Conservation (phyloP, 2,329 filamentous ascomycete species). For the Nothophoma quercina region DNA sequence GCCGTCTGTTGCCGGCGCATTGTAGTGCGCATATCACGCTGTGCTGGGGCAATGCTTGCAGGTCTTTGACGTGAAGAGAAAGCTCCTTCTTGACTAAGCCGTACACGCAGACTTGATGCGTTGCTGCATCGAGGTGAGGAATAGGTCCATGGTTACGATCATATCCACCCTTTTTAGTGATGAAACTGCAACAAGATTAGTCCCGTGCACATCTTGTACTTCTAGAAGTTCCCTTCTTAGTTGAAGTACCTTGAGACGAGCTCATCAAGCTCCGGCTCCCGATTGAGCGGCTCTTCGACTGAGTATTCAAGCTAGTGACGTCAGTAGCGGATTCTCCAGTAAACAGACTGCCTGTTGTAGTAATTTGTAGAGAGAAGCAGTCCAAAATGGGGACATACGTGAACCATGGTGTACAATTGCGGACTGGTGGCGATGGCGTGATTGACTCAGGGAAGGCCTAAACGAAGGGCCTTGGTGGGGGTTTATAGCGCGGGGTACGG, state of each 20-base stretch:
- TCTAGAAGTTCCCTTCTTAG: background rate
- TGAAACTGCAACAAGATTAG: slow-evolving; percentile 50
- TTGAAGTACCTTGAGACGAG: slow-evolving; percentile 53
- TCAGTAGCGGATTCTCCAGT: slow-evolving; percentile 12
- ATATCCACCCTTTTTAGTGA: slow-evolving; percentile 59
- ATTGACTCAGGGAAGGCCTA: slow-evolving; percentile 31
- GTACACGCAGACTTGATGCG: slow-evolving; percentile 57
- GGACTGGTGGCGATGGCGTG: slow-evolving; percentile 41
- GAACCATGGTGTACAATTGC: slow-evolving; percentile 32
- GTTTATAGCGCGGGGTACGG: slow-evolving; percentile 20
- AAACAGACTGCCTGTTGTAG: slow-evolving; percentile 29
- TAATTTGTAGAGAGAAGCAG: slow-evolving; percentile 12
- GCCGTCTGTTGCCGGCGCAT: slow-evolving; percentile 67
- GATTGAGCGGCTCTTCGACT: slow-evolving; percentile 57
- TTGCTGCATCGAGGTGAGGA: slow-evolving; percentile 54
- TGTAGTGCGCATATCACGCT: slow-evolving; percentile 65
- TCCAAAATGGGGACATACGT: slow-evolving; percentile 30
- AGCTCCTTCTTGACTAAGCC: slow-evolving; percentile 57
- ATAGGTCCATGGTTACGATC: slow-evolving; percentile 66
- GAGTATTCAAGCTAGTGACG: slow-evolving; percentile 49
- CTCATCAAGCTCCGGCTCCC: slow-evolving; percentile 55
- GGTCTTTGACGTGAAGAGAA: slow-evolving; percentile 56
- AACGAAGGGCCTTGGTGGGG: slow-evolving; percentile 17
- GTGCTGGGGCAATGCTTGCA: slow-evolving; percentile 61
- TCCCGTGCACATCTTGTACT: background rate